Conservation (phyloP, 2,329 filamentous ascomycete genomes). For the Botrytis fragariae region DNA sequence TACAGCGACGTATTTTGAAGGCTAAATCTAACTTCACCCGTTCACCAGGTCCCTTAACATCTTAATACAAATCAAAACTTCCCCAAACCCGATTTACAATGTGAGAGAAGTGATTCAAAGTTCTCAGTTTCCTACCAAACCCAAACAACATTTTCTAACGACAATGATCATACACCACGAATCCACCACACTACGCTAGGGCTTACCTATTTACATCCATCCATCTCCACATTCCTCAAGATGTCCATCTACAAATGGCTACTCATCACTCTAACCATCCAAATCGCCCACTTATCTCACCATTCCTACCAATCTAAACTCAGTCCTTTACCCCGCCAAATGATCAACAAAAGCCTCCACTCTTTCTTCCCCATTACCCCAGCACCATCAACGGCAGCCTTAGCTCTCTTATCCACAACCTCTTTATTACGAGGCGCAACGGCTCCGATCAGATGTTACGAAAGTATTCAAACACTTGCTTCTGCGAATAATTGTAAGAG, state of each 20-base stretch:
- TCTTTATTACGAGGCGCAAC: constrained; percentile 4
- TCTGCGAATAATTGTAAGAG: neutral
- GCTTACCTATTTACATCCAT: neutral
- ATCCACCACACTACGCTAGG: neutral
- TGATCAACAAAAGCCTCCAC: neutral
- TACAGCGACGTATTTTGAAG: neutral
- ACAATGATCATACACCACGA: neutral
- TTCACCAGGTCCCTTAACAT: neutral
- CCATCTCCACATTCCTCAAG: neutral
- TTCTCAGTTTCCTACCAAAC: neutral
- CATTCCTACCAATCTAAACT: neutral
- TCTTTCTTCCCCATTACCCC: neutral
- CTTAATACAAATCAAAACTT: neutral
- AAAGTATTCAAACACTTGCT: neutral
- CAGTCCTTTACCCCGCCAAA: neutral
- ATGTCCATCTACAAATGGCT: neutral
- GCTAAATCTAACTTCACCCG: neutral
- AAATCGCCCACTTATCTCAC: neutral
- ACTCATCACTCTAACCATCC: neutral
- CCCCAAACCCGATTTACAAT: neutral
- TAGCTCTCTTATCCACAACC: neutral
- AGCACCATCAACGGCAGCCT: neutral
- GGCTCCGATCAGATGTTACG: neutral
- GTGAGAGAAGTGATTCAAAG: neutral
- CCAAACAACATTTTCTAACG: neutral